Percentiles rank a stretch among this genome's conserved stretches.
These are phyloP conservation scores for Aspergillus avenaceus DNA, from an alignment of 495 filamentous ascomycete species.

Conservation along the genomic window DNA sequence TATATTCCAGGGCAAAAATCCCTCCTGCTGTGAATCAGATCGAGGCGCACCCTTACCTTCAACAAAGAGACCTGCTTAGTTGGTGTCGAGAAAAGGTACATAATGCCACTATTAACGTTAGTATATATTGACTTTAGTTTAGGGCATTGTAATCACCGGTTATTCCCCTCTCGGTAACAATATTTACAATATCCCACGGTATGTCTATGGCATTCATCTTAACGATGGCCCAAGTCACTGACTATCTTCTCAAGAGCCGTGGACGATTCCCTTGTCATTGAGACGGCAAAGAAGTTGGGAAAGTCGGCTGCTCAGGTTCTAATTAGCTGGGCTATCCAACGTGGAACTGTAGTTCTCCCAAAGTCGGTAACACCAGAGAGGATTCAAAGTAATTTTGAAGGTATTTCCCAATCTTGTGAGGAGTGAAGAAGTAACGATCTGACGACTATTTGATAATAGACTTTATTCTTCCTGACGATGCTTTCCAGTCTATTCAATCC, in stretches of 20 bases:
- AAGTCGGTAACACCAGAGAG: conserved; percentile 49
- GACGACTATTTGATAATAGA: conserved; percentile 13
- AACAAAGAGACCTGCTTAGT: conserved; percentile 68
- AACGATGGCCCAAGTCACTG: neutral
- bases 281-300: conserved; percentile 55
- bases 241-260: conserved; percentile 22
- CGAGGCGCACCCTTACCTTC: conserved; percentile 85
- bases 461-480: conserved; percentile 34
- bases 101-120: no score
- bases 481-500: conserved; percentile 26
- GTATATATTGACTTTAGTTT: no score
- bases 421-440: no score
- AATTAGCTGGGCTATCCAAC: conserved; percentile 74
- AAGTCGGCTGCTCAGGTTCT: conserved; percentile 68
- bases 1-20: no score
- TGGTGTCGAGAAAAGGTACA: no score
- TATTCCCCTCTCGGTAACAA: conserved; percentile 47
- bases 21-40: conserved; percentile 79
- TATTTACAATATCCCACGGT: conserved; percentile 32
- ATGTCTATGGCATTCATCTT: neutral
- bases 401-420: no score
- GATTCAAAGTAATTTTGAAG: conserved; percentile 48
- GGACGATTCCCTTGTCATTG: conserved; percentile 52
- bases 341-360: conserved; percentile 51
- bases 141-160: conserved; percentile 37